Evolutionary conservation across 208 protist species (phyloP).

Genomic region (Leishmania lainsoni): DNA sequence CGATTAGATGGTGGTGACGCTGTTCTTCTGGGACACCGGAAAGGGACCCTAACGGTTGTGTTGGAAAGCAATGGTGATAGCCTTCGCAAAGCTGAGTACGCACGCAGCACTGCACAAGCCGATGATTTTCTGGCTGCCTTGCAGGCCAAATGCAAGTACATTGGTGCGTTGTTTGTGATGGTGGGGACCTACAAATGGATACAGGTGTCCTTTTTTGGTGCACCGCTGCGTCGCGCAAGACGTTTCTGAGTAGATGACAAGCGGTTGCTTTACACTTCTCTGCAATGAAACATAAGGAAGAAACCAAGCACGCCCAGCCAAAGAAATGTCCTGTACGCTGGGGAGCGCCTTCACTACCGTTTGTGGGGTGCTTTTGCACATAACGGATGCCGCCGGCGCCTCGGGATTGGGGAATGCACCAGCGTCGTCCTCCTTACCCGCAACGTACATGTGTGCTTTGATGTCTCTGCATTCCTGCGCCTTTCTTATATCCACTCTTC

Average conservation of each 20-base stretch:
- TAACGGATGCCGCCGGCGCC: background rate
- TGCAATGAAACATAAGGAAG: constrained; percentile 1
- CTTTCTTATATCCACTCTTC: background rate
- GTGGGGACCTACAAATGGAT: constrained; percentile 61
- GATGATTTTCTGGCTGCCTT: constrained; percentile 20
- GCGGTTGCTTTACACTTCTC: background rate
- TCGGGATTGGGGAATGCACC: background rate
- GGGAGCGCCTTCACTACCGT: background rate
- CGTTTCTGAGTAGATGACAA: constrained; percentile 18
- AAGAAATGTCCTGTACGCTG: background rate
- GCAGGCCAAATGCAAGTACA: constrained; percentile 43
- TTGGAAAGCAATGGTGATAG: background rate
- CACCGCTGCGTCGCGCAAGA: constrained; percentile 13
- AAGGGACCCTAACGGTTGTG: constrained; percentile 8
- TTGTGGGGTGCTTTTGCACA: background rate
- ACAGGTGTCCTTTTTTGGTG: constrained; percentile 19
- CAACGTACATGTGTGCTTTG: background rate
- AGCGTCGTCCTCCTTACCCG: background rate
- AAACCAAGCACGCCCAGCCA: background rate
- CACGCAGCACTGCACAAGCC: background rate
- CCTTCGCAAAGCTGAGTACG: background rate
- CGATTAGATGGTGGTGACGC: background rate
- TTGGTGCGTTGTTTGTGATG: constrained; percentile 53
- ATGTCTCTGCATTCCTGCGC: background rate
- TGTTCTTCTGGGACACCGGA: constrained; percentile 15